A percentile compares a stretch with the other conserved stretches of the same genome.
phyloP scores from a whole-genome alignment of 2,329 filamentous ascomycete genomes.

The Sordariomycetes sp. region DNA sequence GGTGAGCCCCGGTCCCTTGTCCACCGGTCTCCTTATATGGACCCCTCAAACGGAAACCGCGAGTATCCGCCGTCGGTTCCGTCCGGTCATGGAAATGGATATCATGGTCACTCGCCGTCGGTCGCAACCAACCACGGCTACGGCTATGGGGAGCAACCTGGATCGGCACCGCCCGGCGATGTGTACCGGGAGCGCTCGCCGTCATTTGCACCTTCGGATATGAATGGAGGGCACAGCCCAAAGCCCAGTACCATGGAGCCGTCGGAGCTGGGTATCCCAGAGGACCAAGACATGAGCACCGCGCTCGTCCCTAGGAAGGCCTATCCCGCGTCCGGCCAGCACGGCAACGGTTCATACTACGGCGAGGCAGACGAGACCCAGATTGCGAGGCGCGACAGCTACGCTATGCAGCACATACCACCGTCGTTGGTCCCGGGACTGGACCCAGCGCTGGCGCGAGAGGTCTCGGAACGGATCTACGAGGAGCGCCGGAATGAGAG shows the following conservation, averaged over 20 bases:
- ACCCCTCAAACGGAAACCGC: neutral
- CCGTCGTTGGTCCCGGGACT: conserved; percentile 47
- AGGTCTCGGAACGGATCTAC: conserved; percentile 44
- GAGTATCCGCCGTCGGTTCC: neutral
- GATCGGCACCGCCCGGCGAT: neutral
- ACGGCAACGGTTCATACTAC: neutral
- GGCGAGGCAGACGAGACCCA: conserved; percentile 1
- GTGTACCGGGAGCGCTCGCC: neutral
- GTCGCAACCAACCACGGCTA: neutral
- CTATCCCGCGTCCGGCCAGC: neutral
- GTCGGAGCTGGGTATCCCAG: neutral
- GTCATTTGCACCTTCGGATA: neutral
- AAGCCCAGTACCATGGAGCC: neutral
- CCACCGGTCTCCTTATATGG: neutral
- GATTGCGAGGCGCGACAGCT: neutral
- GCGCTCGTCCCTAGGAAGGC: conserved; percentile 5
- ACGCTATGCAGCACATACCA: conserved; percentile 28
- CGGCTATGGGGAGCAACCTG: neutral
- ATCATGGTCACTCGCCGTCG: conserved; percentile 2
- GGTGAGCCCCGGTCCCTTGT: neutral
- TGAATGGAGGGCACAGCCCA: neutral
- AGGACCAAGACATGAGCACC: conserved; percentile 6
- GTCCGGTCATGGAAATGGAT: neutral
- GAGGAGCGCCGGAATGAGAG: conserved; percentile 36
- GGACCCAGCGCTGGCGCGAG: conserved; percentile 39